A percentile compares a stretch with the other conserved stretches of the same genome.
Evolutionary conservation across 2,329 filamentous ascomycete genomes (phyloP).

Genomic region (Arthrobotrys sphaeroides): DNA sequence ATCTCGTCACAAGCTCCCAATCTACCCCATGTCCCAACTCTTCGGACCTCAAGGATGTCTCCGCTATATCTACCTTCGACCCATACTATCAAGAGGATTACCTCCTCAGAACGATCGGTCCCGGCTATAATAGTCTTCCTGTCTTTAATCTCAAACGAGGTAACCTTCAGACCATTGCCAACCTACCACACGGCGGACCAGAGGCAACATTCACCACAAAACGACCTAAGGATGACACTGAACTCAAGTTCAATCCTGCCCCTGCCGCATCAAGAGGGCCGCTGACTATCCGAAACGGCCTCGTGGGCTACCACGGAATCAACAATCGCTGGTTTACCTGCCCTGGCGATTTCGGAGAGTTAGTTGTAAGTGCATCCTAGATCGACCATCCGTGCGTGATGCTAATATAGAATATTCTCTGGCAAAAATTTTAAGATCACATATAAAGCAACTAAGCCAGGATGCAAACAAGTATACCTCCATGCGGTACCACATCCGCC

Average conservation of each 20-base stretch:
- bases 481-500: constrained; percentile 20
- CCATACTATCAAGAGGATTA: constrained; percentile 37
- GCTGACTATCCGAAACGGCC: constrained; percentile 11
- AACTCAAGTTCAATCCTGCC: constrained; percentile 31
- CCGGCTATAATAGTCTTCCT: constrained; percentile 10
- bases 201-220: constrained; percentile 11
- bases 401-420: too few relatives aligned
- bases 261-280: constrained; percentile 3
- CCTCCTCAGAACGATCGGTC: constrained; percentile 27
- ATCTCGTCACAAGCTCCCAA: constrained; percentile 20
- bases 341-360: constrained; percentile 25
- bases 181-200: constrained; percentile 25
- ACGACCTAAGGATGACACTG: constrained; percentile 5
- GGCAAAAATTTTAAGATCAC: not conserved
- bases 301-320: constrained; percentile 31
- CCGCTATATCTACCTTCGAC: constrained; percentile 28
- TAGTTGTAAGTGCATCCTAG: constrained; percentile 16
- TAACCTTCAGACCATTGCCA: constrained; percentile 15
- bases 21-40: constrained; percentile 4
- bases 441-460: constrained; percentile 7
- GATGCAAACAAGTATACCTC: constrained; percentile 16
- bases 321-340: constrained; percentile 20
- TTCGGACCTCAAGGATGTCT: constrained; percentile 3
- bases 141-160: constrained; percentile 26
- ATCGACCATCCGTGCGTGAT: too few relatives aligned